Conservation (phyloP, 108 stramenopile genomes). For the Cyclotella baltica region DNA sequence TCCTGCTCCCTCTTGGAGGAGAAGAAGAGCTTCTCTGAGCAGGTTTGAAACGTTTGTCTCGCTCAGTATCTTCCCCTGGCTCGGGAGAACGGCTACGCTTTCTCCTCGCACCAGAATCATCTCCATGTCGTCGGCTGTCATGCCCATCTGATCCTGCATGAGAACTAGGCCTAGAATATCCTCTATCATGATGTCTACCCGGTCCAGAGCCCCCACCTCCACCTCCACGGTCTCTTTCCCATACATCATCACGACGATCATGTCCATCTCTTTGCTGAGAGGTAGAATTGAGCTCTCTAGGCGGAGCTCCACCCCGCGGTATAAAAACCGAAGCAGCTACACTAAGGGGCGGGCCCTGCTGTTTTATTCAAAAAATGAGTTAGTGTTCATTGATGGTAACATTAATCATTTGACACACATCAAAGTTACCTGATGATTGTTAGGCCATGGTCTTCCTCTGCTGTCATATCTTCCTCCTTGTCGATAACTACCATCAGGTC, state of each 20-base stretch:
- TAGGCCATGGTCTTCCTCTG: constrained; percentile 42
- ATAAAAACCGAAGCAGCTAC: background rate
- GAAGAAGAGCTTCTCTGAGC: background rate
- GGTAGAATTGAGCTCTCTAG: constrained; percentile 2
- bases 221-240: constrained; percentile 11
- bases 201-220: background rate
- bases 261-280: constrained; percentile 13
- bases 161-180: constrained; percentile 7
- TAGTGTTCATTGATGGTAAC: too few species aligned
- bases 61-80: constrained; percentile 16
- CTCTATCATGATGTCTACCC: constrained; percentile 11
- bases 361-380: background rate
- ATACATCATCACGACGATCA: constrained; percentile 9
- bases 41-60: constrained; percentile 4
- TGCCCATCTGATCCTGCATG: background rate
- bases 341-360: constrained; percentile 11
- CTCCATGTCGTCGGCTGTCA: constrained; percentile 13
- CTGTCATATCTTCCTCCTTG: constrained; percentile 50
- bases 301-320: background rate
- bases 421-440: constrained; percentile 19
- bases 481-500: too few species aligned
- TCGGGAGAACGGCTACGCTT: constrained; percentile 19
- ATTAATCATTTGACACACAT: too few species aligned
- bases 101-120: constrained; percentile 2
- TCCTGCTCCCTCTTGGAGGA: background rate